Base-by-base conservation (phyloP, 352 stramenopile species). In the Discostella stelligera region DNA sequence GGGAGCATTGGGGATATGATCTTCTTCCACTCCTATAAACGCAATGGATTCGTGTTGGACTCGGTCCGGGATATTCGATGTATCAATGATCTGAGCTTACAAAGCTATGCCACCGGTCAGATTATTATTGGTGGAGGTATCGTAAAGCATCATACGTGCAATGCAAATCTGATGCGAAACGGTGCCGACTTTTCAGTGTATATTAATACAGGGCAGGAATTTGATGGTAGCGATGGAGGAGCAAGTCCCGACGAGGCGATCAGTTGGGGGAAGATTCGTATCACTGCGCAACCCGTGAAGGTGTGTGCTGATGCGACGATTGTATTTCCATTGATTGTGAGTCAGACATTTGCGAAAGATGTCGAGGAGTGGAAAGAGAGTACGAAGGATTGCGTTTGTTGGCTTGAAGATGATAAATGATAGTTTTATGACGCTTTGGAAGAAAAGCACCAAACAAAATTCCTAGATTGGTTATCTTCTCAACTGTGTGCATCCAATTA, bases 21-120 rank as follows among this genome's bases (percentile, higher is more conserved):
- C n/a, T 99, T 98, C 91, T 99, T 99, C 81, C 97, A 99, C 85
- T 98, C 95, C 66, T 99, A 99, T 91, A 98, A 98, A 80, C 94
- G 97, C 20, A 92, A 95, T 25, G 98, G 97, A 2, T 96, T 99
- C 56, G 81, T 99, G 8, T 76, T 99, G 9, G 98, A 99, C 79
- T 98, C 99, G 70, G 94, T 93, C 16, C 93, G 95, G 59, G 97
- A 99, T 82, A 99, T 99, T 77, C 95, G 96, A 37, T 83, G 82
- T 27, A 97, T 99, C 73, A 99, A 99, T 80, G 96, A 99, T 84
- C 91, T 97, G 41, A 96, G 97, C 0, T 96, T 99, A 60, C 93
- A 94, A 60, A 96, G 96, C 25, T 93, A 97, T 44, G 92, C 89
- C 55, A 98, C 96, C 5, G 97, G 97, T 4, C 97, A 98, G 82